Conservation (phyloP, 768 basidiomycete species). For the Flagelloscypha sp. region DNA sequence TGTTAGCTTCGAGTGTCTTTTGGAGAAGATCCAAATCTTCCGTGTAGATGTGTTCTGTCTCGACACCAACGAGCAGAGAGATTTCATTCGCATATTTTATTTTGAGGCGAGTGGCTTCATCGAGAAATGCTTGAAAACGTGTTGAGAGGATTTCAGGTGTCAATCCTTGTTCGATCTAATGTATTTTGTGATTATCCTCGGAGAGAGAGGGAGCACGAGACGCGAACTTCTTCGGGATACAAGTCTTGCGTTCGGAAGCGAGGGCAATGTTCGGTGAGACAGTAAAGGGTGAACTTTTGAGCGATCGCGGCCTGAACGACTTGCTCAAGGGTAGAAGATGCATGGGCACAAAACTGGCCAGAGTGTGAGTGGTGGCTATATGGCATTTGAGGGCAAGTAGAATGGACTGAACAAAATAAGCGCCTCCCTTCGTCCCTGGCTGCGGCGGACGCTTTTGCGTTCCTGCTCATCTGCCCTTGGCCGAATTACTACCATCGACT, state of each 20-base stretch:
- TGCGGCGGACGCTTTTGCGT: too few species aligned
- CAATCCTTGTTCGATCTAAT: slow-evolving; percentile 41
- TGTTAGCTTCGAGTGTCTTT: slow-evolving; percentile 38
- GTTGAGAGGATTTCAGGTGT: slow-evolving; percentile 39
- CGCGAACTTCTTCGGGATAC: slow-evolving; percentile 89
- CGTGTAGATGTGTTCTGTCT: slow-evolving; percentile 81
- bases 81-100: slow-evolving; percentile 53
- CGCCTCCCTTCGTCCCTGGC: too few species aligned
- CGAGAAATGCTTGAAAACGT: slow-evolving; percentile 69
- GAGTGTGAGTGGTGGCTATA: slow-evolving; percentile 87
- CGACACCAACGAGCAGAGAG: slow-evolving; percentile 77
- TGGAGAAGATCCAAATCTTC: slow-evolving; percentile 55
- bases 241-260: slow-evolving; percentile 75
- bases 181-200: slow-evolving; percentile 10
- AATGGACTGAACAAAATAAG: too few species aligned
- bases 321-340: slow-evolving; percentile 69
- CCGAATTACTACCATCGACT: too few species aligned
- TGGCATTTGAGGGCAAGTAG: too few species aligned
- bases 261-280: slow-evolving; percentile 89
- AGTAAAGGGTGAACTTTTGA: slow-evolving; percentile 73
- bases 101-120: slow-evolving; percentile 75
- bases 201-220: slow-evolving; percentile 8
- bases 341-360: slow-evolving; percentile 91
- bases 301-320: slow-evolving; percentile 75
- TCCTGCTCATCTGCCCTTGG: too few species aligned